Percentiles rank a stretch among this genome's conserved stretches.
Evolutionary conservation across 805 yeast genomes (phyloP).

Genomic region (Suhomyces faveliae): DNA sequence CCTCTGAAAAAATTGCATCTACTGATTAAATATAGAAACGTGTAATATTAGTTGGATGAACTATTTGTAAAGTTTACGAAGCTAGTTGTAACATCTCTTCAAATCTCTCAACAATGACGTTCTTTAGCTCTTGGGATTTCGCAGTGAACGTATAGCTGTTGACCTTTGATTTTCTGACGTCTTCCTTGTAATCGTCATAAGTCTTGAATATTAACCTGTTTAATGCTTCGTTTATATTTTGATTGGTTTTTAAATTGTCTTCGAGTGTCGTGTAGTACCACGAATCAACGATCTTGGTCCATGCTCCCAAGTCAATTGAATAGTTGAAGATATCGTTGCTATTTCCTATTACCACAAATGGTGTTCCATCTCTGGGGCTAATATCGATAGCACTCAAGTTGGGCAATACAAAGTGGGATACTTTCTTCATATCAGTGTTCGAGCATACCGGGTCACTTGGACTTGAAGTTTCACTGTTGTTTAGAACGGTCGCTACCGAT

Average conservation of each 20-base stretch:
- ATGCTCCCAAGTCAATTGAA: slow-evolving; percentile 39
- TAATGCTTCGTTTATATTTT: not conserved
- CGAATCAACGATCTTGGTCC: slow-evolving; percentile 50
- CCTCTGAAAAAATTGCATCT: not conserved
- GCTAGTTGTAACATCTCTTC: slow-evolving; percentile 2
- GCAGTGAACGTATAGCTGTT: slow-evolving; percentile 10
- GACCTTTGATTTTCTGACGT: slow-evolving; percentile 7
- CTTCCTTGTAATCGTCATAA: slow-evolving; percentile 8
- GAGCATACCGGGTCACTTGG: not conserved
- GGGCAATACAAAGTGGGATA: slow-evolving; percentile 5
- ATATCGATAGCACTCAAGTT: slow-evolving; percentile 27
- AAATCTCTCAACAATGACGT: slow-evolving; percentile 5
- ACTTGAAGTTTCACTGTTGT: slow-evolving; percentile 22
- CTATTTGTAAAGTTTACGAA: not conserved
- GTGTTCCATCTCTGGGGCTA: slow-evolving; percentile 36
- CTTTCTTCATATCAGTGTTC: not conserved
- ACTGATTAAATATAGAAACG: not conserved
- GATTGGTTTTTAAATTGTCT: not conserved
- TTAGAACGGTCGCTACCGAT: slow-evolving; percentile 54
- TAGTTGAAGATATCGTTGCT: slow-evolving; percentile 40
- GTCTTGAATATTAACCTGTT: slow-evolving; percentile 8
- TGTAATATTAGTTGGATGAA: not conserved
- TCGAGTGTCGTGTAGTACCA: slow-evolving; percentile 31
- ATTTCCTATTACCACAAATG: slow-evolving; percentile 39
- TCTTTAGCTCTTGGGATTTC: slow-evolving; percentile 5